Evolutionary conservation across 1,284 basidiomycete genomes (phyloP).

Genomic region (Ceratobasidium sp.): DNA sequence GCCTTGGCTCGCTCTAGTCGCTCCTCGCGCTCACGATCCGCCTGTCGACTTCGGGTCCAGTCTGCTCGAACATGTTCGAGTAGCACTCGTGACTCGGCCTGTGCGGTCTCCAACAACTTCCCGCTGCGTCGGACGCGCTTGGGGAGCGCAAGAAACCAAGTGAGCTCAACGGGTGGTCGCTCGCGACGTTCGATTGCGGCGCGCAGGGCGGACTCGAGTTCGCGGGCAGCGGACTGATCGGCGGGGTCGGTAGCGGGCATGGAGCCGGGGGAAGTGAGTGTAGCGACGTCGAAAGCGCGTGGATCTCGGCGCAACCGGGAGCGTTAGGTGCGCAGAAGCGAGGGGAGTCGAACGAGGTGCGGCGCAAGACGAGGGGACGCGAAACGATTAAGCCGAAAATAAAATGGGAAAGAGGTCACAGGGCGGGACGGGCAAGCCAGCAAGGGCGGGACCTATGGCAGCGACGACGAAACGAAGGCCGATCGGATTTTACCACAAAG

Average conservation of each 20-base stretch:
- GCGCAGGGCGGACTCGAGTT: neutral
- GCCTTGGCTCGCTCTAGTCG: neutral
- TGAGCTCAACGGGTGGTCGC: neutral
- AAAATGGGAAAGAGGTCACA: neutral
- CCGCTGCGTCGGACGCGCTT: constrained; percentile 9
- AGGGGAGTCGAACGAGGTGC: neutral
- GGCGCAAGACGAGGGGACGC: neutral
- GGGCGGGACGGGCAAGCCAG: neutral
- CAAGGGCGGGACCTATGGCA: neutral
- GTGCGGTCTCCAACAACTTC: neutral
- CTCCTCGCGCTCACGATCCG: neutral
- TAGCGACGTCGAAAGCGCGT: neutral
- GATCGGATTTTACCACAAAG: neutral
- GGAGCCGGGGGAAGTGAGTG: too few species aligned
- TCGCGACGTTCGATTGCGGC: neutral
- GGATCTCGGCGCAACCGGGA: too few species aligned
- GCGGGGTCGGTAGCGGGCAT: neutral
- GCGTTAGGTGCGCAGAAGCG: neutral
- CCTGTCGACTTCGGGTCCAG: neutral
- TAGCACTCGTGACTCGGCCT: neutral
- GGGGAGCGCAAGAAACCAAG: neutral
- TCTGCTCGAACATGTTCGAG: neutral
- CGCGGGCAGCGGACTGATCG: neutral
- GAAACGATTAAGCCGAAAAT: neutral
- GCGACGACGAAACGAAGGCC: too few species aligned